These are phyloP conservation scores for Globisporangium viniferum DNA, from an alignment of 352 stramenopile species.

Conservation along the genomic window DNA sequence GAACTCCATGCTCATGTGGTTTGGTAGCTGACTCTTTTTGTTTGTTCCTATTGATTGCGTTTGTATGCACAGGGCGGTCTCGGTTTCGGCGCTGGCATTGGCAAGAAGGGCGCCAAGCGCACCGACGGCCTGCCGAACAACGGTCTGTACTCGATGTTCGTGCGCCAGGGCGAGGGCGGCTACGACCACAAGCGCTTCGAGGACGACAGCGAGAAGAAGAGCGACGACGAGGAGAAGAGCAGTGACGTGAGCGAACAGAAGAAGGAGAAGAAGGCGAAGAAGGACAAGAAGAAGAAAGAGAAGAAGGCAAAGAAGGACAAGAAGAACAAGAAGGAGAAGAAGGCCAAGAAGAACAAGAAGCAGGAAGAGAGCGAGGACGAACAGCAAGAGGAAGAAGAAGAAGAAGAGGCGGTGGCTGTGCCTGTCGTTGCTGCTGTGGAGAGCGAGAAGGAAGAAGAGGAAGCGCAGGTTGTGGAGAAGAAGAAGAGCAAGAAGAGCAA, in stretches of 20 bases:
- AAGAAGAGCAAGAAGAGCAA: slow-evolving; percentile 25
- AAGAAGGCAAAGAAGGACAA: slow-evolving; percentile 16
- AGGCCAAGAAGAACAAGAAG: slow-evolving; percentile 35
- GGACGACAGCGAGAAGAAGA: slow-evolving; percentile 13
- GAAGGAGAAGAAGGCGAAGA: slow-evolving; percentile 21
- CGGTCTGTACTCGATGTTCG: slow-evolving; percentile 83
- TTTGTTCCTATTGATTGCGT: neutral
- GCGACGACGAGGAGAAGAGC: slow-evolving; percentile 41
- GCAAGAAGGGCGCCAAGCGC: slow-evolving; percentile 55
- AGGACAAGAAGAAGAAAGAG: slow-evolving; percentile 22
- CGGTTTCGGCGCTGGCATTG: slow-evolving; percentile 51
- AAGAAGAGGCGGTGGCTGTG: neutral
- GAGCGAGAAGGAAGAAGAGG: slow-evolving; percentile 29
- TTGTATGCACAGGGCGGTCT: slow-evolving; percentile 49
- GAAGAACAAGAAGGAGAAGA: slow-evolving; percentile 19
- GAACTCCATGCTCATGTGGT: neutral
- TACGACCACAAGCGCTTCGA: slow-evolving; percentile 82
- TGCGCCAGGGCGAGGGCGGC: slow-evolving; percentile 67
- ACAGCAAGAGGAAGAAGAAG: slow-evolving; percentile 19
- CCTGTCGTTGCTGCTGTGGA: slow-evolving; percentile 7
- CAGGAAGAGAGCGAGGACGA: slow-evolving; percentile 20
- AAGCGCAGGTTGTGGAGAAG: slow-evolving; percentile 17
- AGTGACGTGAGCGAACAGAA: slow-evolving; percentile 32
- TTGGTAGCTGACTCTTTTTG: slow-evolving; percentile 1
- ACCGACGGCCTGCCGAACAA: slow-evolving; percentile 77